These are phyloP conservation scores for Sugiyamaella sp. DNA, from an alignment of 1,139 yeast species.

Conservation along the genomic window DNA sequence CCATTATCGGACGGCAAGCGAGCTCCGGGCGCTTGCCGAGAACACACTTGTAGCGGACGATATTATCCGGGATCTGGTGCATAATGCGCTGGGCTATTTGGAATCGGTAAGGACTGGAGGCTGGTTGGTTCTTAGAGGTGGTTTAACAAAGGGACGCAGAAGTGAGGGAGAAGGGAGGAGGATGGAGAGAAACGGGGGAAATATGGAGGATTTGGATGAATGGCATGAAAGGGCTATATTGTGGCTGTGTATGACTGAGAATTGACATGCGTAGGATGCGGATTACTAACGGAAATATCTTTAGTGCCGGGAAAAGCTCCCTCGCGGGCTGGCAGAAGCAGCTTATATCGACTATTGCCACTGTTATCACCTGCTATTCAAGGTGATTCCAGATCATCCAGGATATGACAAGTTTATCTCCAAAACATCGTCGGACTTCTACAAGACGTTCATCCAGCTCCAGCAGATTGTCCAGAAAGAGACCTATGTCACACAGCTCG, in stretches of 20 bases:
- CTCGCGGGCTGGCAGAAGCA: constrained; percentile 33
- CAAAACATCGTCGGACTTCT: constrained; percentile 30
- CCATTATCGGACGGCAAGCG: constrained; percentile 25
- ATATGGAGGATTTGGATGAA: not conserved
- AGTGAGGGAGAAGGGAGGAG: not conserved
- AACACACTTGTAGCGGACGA: constrained; percentile 29
- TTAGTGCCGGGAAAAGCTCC: constrained; percentile 30
- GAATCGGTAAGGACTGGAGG: constrained; percentile 28
- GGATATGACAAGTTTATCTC: constrained; percentile 26
- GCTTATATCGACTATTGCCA: constrained; percentile 34
- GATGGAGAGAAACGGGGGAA: not conserved
- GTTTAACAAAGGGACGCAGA: too few species aligned
- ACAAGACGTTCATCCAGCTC: constrained; percentile 30
- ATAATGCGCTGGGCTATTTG: constrained; percentile 34
- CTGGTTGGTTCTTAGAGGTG: not conserved
- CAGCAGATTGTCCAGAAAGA: constrained; percentile 28
- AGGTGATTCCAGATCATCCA: constrained; percentile 33
- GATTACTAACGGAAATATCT: not conserved
- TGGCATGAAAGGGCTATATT: too few species aligned
- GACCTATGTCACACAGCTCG: constrained; percentile 26
- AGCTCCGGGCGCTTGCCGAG: constrained; percentile 31
- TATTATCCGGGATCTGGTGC: constrained; percentile 32
- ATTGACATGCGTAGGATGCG: not conserved
- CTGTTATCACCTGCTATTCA: constrained; percentile 29
- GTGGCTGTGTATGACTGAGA: too few species aligned